Base-by-base conservation (phyloP, 371 early-diverging fungal genomes). In the Lichtheimia ramosa region DNA sequence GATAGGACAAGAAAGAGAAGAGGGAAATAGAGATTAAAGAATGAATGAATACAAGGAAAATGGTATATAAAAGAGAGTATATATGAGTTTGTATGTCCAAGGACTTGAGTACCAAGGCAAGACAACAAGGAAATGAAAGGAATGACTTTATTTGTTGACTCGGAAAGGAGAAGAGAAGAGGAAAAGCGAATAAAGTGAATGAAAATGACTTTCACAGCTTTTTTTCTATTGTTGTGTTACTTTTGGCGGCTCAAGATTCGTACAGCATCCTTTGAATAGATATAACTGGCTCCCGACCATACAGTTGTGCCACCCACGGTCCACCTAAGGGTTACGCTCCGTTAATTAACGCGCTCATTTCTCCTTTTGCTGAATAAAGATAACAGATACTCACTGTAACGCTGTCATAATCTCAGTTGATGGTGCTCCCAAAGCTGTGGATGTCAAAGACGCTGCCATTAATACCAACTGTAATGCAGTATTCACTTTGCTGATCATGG, bases 391-490 rank as follows among this genome's bases (percentile, higher is more conserved):
- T 69, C 68, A 77, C 77, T 77, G 77, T 50, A 77, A 56, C 20
- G 63, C 77, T 18, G 72, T 68, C 72, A 77, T 66, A 12, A 64
- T 48, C 50, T 74, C 77, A n/a, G 56, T 20, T 0, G 62, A 53
- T 43, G 79, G 79, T 7, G 61, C 13, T 1, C 66, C 69, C 59
- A 75, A 50, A 2, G 65, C 70, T 6, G 72, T 63, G 3, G 75
- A 69, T 10, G 89, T 75, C 24, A 97, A 73, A 3, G 94, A 89
- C 1, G 82, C 63, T 0, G 85, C 89, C 85, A 98, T 92, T 14
- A 96, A 83, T 4, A 68, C 65, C 46, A 96, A 74, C 69, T 97
- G 98, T 10, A 96, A 69, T n/a, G 85, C 89, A 4, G 98, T 97
- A 63, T 97, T 97, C 59, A 88, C 51, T 73, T 96, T 97, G 75